Percentiles rank a stretch among this genome's conserved stretches.
phyloP scores from a whole-genome alignment of 169 alveolate species.

The Plasmodium adleri region DNA sequence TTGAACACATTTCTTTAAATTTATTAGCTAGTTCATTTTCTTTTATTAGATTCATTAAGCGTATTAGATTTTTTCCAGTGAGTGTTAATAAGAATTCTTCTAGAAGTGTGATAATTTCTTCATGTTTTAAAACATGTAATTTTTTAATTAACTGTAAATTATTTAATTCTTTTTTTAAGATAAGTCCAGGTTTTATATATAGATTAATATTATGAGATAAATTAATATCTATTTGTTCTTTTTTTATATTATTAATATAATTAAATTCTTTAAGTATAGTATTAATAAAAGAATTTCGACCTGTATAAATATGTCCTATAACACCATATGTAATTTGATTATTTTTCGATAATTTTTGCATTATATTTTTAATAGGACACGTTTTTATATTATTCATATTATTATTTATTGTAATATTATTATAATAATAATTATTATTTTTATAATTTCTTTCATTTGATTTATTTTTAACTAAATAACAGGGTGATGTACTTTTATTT shows the following conservation, averaged over 20 bases:
- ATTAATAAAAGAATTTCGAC: conserved; percentile 38
- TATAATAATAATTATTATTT: background rate
- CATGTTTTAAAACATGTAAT: conserved; percentile 21
- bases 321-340: conserved; percentile 50
- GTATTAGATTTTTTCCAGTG: conserved; percentile 29
- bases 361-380: conserved; percentile 2
- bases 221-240: conserved; percentile 5
- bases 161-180: conserved; percentile 36
- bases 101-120: conserved; percentile 28
- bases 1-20: background rate
- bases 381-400: background rate
- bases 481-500: background rate
- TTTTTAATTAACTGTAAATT: conserved; percentile 53
- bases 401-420: conserved; percentile 10
- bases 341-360: conserved; percentile 11
- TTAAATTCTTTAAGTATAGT: conserved; percentile 18
- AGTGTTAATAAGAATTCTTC: conserved; percentile 26
- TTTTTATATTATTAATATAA: background rate
- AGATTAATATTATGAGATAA: conserved; percentile 38
- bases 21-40: conserved; percentile 5
- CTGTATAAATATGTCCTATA: conserved; percentile 70
- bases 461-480: conserved; percentile 11
- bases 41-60: conserved; percentile 4
- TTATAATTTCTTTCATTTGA: background rate
- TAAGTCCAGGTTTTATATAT: conserved; percentile 36